Base-by-base conservation (phyloP, 495 filamentous ascomycete genomes). In the Hypoxylon fragiforme region DNA sequence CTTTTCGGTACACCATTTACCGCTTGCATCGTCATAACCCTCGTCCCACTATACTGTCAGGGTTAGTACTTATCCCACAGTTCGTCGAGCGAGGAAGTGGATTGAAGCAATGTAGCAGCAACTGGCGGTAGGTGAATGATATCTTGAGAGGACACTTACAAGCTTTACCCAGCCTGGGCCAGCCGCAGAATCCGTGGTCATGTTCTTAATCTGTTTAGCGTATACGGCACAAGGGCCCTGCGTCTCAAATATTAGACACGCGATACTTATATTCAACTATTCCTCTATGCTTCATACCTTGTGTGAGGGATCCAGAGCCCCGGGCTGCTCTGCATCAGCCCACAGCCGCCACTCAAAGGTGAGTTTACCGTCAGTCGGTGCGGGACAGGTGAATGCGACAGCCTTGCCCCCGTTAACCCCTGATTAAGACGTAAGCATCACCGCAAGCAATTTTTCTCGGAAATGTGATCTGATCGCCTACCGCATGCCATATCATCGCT, bases 101-200 rank as follows among this genome's bases (percentile, higher is more conserved):
- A n/a, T n/a, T n/a, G n/a, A n/a, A n/a, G n/a, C n/a, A n/a, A n/a
- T n/a, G n/a, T n/a, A n/a, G n/a, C n/a, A n/a, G n/a, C n/a, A n/a
- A n/a, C n/a, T 28, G 24, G 24, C 24, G 9, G 4, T 4, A 28
- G 4, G 24, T 4, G 24, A 28, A 28, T 7, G n/a, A 8, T 6
- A 2, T 20, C 14, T n/a, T n/a, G n/a, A n/a, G 20, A 34, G 7
- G 26, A n/a, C 21, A 35, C 57, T 56, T 44, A 61, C 57, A 11
- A 92, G 83, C 75, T 91, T 91, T 76, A 92, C 88, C 89, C 89
- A 92, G 15, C 89, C 88, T 48, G 69, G 68, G 3, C 88, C 87
- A 20, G 73, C 65, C 21, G 76, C 78, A 5, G 56, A 31, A 9
- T 71, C 71, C 13, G 66, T 68, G 2, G 74, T 63, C 31, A 72